Conservation (phyloP, 2,329 filamentous ascomycete species). For the Trichoderma sp. region DNA sequence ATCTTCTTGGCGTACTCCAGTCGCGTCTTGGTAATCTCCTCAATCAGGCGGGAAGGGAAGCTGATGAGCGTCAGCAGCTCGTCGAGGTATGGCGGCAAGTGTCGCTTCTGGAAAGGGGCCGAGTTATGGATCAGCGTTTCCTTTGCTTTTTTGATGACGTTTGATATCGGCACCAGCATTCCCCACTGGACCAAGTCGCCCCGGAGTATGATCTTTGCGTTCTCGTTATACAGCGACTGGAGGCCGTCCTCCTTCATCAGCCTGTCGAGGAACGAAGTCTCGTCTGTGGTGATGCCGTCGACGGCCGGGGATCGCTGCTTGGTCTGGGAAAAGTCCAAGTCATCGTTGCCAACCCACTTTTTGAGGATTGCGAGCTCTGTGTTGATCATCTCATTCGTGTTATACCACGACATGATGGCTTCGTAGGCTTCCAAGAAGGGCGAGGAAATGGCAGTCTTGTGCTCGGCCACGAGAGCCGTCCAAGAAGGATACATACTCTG, state of each 20-base stretch:
- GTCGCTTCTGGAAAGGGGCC: constrained; percentile 77
- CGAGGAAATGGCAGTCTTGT: constrained; percentile 72
- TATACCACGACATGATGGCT: constrained; percentile 92
- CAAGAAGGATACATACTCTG: constrained; percentile 83
- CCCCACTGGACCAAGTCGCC: constrained; percentile 74
- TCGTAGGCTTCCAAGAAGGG: constrained; percentile 80
- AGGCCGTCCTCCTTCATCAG: constrained; percentile 94
- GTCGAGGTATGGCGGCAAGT: constrained; percentile 94
- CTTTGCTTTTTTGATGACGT: constrained; percentile 91
- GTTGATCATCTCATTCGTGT: constrained; percentile 94
- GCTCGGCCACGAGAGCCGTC: constrained; percentile 66
- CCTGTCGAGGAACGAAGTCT: constrained; percentile 89
- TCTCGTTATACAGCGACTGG: constrained; percentile 81
- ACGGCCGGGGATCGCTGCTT: constrained; percentile 61
- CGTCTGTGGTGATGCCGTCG: constrained; percentile 73
- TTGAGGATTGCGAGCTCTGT: constrained; percentile 88
- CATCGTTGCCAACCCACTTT: constrained; percentile 95
- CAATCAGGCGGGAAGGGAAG: constrained; percentile 91
- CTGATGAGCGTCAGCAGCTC: constrained; percentile 95
- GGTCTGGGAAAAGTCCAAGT: constrained; percentile 82
- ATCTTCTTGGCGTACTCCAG: constrained; percentile 90
- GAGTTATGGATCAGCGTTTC: constrained; percentile 84
- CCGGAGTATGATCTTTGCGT: constrained; percentile 45
- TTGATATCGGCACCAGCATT: constrained; percentile 79
- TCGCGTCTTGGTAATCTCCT: constrained; percentile 92